Conservation (phyloP, 2,329 filamentous ascomycete genomes). For the Pyricularia pennisetigena region DNA sequence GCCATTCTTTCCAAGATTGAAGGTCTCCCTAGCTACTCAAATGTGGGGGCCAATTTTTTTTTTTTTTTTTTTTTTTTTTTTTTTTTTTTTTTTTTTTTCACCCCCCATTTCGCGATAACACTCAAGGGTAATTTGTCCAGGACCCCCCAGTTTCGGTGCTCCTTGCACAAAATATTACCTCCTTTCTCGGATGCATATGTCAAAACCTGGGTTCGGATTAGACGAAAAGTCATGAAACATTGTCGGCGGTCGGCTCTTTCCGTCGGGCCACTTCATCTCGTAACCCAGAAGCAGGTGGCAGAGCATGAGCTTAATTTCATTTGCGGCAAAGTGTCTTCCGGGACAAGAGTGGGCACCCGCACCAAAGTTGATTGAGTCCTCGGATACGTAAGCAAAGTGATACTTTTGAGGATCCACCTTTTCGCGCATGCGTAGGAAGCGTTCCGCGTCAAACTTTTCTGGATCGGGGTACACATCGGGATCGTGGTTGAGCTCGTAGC, state of each 20-base stretch:
- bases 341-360: slow-evolving; percentile 38
- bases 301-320: slow-evolving; percentile 34
- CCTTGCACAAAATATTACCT: no score
- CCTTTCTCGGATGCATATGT: no score
- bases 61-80: no score
- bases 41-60: no score
- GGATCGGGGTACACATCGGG: slow-evolving; percentile 24
- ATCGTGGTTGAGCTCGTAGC: slow-evolving; percentile 26
- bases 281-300: slow-evolving; percentile 30
- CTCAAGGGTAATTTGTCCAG: no score
- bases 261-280: slow-evolving; percentile 27
- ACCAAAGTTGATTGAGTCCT: slow-evolving; percentile 35
- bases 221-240: no score
- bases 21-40: no score
- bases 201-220: no score
- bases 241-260: slow-evolving; percentile 13
- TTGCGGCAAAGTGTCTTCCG: slow-evolving; percentile 35
- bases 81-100: no score
- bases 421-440: slow-evolving; percentile 25
- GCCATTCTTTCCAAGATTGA: not conserved
- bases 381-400: slow-evolving; percentile 16
- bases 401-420: slow-evolving; percentile 15
- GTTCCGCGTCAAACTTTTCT: slow-evolving; percentile 25
- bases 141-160: no score
- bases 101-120: no score